Percentiles rank a stretch among this genome's conserved stretches.
Conservation (phyloP, 2,329 filamentous ascomycete genomes). For the Bimuria novae-zelandiae region DNA sequence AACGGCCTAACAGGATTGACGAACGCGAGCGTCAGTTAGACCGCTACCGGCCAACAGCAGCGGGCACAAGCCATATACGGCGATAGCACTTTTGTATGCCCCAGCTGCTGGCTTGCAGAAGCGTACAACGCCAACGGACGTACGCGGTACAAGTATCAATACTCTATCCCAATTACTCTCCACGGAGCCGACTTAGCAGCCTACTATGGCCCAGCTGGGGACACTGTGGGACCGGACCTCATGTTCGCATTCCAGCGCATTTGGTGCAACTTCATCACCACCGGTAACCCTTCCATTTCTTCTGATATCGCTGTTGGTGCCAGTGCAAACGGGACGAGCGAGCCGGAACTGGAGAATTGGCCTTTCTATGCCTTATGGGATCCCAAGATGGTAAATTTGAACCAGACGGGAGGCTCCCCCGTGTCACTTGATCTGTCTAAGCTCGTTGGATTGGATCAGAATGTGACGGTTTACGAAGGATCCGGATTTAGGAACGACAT, state of each 20-base stretch:
- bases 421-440: neutral
- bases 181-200: conserved; percentile 19
- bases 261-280: conserved; percentile 24
- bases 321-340: conserved; percentile 3
- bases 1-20: conserved; percentile 45
- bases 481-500: conserved; percentile 22
- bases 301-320: conserved; percentile 12
- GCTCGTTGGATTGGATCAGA: neutral
- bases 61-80: conserved; percentile 57
- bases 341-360: conserved; percentile 16
- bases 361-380: conserved; percentile 14
- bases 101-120: conserved; percentile 60
- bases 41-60: conserved; percentile 60
- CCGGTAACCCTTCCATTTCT: conserved; percentile 17
- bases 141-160: conserved; percentile 27
- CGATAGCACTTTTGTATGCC: conserved; percentile 61
- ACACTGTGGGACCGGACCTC: conserved; percentile 16
- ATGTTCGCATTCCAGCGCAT: conserved; percentile 15
- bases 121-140: conserved; percentile 40
- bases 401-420: conserved; percentile 25
- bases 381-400: conserved; percentile 20
- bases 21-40: conserved; percentile 56
- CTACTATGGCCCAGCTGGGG: conserved; percentile 20
- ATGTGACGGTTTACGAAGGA: conserved; percentile 17
- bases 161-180: conserved; percentile 19